Conservation (phyloP, 441 rosid genomes). For the Eutrema salsugineum region DNA sequence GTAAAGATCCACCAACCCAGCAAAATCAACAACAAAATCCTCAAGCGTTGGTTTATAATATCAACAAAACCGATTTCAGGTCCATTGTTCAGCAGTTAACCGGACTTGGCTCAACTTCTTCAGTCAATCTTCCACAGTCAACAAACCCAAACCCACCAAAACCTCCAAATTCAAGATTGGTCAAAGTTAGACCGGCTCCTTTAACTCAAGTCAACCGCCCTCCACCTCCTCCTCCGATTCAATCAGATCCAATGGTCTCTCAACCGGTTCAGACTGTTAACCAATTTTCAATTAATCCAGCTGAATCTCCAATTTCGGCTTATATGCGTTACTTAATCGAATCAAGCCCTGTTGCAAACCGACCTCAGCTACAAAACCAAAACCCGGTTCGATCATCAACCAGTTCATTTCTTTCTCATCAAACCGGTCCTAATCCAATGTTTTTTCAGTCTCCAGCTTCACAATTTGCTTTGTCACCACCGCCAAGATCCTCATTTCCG, state of each 20-base stretch:
- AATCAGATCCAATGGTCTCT: conserved; percentile 32
- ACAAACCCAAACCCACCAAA: conserved; percentile 64
- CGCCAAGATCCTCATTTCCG: conserved; percentile 51
- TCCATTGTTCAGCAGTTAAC: conserved; percentile 89
- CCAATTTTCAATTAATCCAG: conserved; percentile 38
- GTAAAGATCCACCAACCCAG: conserved; percentile 77
- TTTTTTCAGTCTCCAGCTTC: conserved; percentile 62
- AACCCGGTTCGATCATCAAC: conserved; percentile 43
- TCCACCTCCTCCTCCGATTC: conserved; percentile 42
- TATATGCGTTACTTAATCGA: conserved; percentile 73
- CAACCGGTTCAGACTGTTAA: conserved; percentile 36
- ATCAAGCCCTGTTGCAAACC: conserved; percentile 53
- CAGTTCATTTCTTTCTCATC: conserved; percentile 44
- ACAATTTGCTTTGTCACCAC: conserved; percentile 66
- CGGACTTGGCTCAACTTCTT: conserved; percentile 74
- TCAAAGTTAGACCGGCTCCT: conserved; percentile 82
- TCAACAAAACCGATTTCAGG: conserved; percentile 87
- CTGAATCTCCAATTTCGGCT: conserved; percentile 80
- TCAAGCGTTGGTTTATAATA: conserved; percentile 92
- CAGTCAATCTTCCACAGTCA: conserved; percentile 47
- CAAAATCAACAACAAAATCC: conserved; percentile 71
- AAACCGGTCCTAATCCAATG: conserved; percentile 49
- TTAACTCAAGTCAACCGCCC: conserved; percentile 65
- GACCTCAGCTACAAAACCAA: conserved; percentile 34
- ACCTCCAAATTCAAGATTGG: conserved; percentile 66